Conservation (phyloP, 257 asterid species). For the Linaria vulgaris region DNA sequence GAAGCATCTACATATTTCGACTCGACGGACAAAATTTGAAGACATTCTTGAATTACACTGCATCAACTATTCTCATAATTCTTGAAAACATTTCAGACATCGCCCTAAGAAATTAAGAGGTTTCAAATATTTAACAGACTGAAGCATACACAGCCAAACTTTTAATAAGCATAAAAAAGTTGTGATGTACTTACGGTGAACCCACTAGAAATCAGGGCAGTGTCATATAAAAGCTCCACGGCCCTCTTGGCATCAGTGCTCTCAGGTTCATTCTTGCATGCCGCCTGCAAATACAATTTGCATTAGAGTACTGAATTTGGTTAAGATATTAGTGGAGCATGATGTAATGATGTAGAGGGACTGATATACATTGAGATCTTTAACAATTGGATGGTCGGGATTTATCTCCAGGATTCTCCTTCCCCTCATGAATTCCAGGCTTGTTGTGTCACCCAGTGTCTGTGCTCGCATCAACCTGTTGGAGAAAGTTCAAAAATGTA, state of each 20-base stretch:
- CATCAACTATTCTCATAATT: too few species aligned
- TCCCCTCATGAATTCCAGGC: slow-evolving; percentile 97
- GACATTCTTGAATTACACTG: too few species aligned
- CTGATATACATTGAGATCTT: slow-evolving; percentile 73
- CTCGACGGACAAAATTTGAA: too few species aligned
- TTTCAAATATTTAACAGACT: too few species aligned
- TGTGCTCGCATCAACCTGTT: slow-evolving; percentile 92
- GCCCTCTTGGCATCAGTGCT: slow-evolving; percentile 91
- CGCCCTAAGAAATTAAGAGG: too few species aligned
- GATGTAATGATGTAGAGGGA: background rate
- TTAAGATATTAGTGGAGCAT: background rate
- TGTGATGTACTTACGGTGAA: slow-evolving; percentile 61
- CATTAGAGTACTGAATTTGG: slow-evolving; percentile 12
- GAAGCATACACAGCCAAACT: too few species aligned
- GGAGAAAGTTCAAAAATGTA: slow-evolving; percentile 1
- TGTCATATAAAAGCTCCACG: slow-evolving; percentile 79
- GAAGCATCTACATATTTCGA: too few species aligned
- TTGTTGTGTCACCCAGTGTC: slow-evolving; percentile 86
- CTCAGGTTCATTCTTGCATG: slow-evolving; percentile 88
- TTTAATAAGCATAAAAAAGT: background rate
- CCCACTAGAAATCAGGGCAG: slow-evolving; percentile 96
- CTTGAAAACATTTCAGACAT: too few species aligned
- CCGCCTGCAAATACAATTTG: slow-evolving; percentile 61
- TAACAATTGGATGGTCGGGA: slow-evolving; percentile 92
- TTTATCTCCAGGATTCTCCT: slow-evolving; percentile 94